Evolutionary conservation across 805 yeast species (phyloP).

Genomic region (Candida maesae): DNA sequence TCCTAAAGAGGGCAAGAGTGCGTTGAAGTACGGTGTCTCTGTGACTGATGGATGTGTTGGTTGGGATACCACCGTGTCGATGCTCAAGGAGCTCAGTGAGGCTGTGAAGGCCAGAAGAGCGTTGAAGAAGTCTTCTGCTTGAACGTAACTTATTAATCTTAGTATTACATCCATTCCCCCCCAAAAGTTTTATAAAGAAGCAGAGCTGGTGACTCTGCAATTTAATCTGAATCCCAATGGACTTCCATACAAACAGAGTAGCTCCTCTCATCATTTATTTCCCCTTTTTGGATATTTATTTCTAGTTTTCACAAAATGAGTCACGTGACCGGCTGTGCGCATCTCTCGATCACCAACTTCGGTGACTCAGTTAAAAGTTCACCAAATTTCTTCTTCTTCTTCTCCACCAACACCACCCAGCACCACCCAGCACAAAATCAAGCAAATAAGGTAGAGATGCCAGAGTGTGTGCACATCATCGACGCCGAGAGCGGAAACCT

Average conservation of each 20-base stretch:
- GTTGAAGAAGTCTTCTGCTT: slow-evolving; percentile 16
- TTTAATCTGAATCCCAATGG: too few relatives aligned
- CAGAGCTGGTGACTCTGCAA: too few relatives aligned
- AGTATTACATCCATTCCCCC: too few relatives aligned
- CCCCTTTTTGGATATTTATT: not conserved
- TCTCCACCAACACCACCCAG: not conserved
- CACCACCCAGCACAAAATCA: not conserved
- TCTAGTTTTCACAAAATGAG: not conserved
- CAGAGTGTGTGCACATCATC: slow-evolving; percentile 54
- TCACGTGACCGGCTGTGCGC: too few relatives aligned
- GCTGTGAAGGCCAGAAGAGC: slow-evolving; percentile 84
- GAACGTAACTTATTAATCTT: too few relatives aligned
- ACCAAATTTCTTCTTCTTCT: not conserved
- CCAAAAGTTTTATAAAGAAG: too few relatives aligned
- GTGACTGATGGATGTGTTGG: slow-evolving; percentile 96
- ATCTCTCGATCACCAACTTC: not conserved
- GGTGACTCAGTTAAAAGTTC: too few relatives aligned
- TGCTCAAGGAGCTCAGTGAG: slow-evolving; percentile 72
- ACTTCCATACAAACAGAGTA: too few relatives aligned
- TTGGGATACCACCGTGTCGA: slow-evolving; percentile 83
- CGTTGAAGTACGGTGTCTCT: slow-evolving; percentile 88
- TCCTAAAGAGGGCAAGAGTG: slow-evolving; percentile 69
- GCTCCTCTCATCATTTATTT: not conserved
- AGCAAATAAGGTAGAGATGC: slow-evolving; percentile 8
- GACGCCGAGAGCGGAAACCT: slow-evolving; percentile 95